Percentiles rank a stretch among this genome's conserved stretches.
These are phyloP conservation scores for Fusarium virguliforme DNA, from an alignment of 2,329 filamentous ascomycete species.

Conservation along the genomic window DNA sequence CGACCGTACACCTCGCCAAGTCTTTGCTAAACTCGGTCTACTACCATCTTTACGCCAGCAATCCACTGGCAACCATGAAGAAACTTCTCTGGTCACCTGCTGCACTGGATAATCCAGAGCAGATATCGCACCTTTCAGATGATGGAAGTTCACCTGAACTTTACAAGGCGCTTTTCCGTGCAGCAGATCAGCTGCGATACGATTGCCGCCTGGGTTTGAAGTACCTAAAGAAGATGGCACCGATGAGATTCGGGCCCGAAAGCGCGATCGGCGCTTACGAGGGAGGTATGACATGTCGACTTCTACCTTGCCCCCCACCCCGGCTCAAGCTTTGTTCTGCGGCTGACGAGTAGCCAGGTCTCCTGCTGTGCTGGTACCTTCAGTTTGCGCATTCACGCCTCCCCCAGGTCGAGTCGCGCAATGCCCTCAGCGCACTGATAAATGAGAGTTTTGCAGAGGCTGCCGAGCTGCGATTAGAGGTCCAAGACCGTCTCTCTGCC, in stretches of 20 bases:
- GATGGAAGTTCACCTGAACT: constrained; percentile 1
- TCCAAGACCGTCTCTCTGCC: constrained; percentile 6
- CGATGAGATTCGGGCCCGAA: constrained; percentile 19
- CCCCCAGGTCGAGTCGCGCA: constrained; percentile 11
- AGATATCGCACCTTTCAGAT: constrained; percentile 1
- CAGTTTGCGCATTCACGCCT: constrained; percentile 10
- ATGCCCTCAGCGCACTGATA: constrained; percentile 9
- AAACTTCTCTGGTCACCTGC: background rate
- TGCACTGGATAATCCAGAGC: constrained; percentile 10
- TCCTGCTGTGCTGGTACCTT: constrained; percentile 13
- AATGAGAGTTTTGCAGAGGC: constrained; percentile 17
- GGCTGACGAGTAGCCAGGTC: constrained; percentile 6
- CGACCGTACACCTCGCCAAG: background rate
- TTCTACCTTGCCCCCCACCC: background rate
- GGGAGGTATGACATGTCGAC: constrained; percentile 9
- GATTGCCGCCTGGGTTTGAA: constrained; percentile 17
- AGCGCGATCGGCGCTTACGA: constrained; percentile 11
- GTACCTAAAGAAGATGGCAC: constrained; percentile 17
- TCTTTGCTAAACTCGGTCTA: constrained; percentile 7
- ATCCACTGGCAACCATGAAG: constrained; percentile 8
- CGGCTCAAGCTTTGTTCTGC: constrained; percentile 5
- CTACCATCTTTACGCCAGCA: constrained; percentile 9
- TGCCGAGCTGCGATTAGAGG: constrained; percentile 9
- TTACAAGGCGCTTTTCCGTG: constrained; percentile 1
- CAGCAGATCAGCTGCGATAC: constrained; percentile 10